Percentiles rank a stretch among this genome's conserved stretches.
Conservation (phyloP, 192 early-diverging fungal genomes). For the Allomyces macrogynus region DNA sequence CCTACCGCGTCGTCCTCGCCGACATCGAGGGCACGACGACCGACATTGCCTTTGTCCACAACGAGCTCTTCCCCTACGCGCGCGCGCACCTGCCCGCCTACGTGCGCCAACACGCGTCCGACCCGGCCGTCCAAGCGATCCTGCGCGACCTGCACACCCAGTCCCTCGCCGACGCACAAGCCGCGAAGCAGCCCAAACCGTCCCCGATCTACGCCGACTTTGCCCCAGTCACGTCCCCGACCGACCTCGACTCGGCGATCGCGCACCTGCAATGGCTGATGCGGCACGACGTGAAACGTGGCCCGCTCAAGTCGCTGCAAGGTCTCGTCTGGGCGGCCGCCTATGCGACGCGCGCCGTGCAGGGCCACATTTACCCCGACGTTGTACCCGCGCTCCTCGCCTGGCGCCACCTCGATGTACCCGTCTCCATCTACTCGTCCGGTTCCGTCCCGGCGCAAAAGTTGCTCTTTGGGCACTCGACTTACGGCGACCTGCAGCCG, state of each 20-base stretch:
- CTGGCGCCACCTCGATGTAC: slow-evolving; percentile 39
- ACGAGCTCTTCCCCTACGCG: slow-evolving; percentile 80
- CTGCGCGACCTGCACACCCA: slow-evolving; percentile 30
- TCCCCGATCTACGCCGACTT: neutral
- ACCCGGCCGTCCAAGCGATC: slow-evolving; percentile 16
- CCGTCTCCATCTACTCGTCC: slow-evolving; percentile 88
- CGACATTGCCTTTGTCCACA: slow-evolving; percentile 90
- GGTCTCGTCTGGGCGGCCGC: slow-evolving; percentile 49
- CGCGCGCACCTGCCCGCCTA: slow-evolving; percentile 36
- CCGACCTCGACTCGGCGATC: neutral
- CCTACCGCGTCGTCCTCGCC: slow-evolving; percentile 41
- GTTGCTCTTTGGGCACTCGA: slow-evolving; percentile 64
- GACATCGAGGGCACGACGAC: slow-evolving; percentile 95
- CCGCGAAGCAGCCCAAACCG: neutral
- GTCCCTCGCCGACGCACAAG: slow-evolving; percentile 15
- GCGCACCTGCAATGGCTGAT: neutral
- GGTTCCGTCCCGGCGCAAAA: slow-evolving; percentile 88
- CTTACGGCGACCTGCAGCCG: slow-evolving; percentile 50
- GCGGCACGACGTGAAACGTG: neutral
- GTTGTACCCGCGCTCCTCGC: slow-evolving; percentile 52
- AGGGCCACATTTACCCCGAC: slow-evolving; percentile 67
- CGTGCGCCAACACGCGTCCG: slow-evolving; percentile 31
- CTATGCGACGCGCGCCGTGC: slow-evolving; percentile 51
- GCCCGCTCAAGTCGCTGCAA: neutral
- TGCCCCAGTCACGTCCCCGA: neutral